These are phyloP conservation scores for Yarrowia phangngaensis DNA, from an alignment of 805 yeast genomes.

Conservation along the genomic window DNA sequence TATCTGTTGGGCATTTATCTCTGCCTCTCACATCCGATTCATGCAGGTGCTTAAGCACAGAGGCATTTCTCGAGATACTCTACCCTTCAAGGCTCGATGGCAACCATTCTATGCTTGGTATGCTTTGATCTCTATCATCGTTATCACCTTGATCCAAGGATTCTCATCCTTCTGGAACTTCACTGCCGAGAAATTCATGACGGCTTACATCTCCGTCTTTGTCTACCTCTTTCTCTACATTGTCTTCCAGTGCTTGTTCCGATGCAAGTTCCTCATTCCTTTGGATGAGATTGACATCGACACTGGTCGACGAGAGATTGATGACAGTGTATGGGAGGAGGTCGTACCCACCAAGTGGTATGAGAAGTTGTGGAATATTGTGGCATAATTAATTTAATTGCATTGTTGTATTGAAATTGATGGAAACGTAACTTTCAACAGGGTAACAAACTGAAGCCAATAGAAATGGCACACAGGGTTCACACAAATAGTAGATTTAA, in stretches of 20 bases:
- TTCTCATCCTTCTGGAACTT: conserved; percentile 58
- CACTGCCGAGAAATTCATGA: conserved; percentile 56
- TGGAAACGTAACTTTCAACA: too few species aligned
- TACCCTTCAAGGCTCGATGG: conserved; percentile 70
- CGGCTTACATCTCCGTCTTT: conserved; percentile 67
- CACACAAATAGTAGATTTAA: too few species aligned
- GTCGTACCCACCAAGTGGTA: conserved; percentile 30
- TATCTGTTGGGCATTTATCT: conserved; percentile 68
- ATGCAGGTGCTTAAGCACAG: conserved; percentile 60
- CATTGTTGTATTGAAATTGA: too few species aligned
- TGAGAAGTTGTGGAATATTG: conserved; percentile 25
- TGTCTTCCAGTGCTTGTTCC: conserved; percentile 39
- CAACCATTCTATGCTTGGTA: conserved; percentile 70
- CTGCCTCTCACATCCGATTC: conserved; percentile 64
- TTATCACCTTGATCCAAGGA: conserved; percentile 70
- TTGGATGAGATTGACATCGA: conserved; percentile 60
- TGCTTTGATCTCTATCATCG: conserved; percentile 50
- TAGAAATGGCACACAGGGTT: too few species aligned
- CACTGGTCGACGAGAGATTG: conserved; percentile 61
- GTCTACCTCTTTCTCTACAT: conserved; percentile 55
- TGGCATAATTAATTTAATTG: conserved; percentile 18
- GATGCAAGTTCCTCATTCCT: conserved; percentile 27
- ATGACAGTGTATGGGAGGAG: conserved; percentile 54
- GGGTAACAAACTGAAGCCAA: too few species aligned
- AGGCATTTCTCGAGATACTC: conserved; percentile 60